Percentiles rank a stretch among this genome's conserved stretches.
phyloP scores from a whole-genome alignment of 805 yeast species.

The Kuraishia piskuri region DNA sequence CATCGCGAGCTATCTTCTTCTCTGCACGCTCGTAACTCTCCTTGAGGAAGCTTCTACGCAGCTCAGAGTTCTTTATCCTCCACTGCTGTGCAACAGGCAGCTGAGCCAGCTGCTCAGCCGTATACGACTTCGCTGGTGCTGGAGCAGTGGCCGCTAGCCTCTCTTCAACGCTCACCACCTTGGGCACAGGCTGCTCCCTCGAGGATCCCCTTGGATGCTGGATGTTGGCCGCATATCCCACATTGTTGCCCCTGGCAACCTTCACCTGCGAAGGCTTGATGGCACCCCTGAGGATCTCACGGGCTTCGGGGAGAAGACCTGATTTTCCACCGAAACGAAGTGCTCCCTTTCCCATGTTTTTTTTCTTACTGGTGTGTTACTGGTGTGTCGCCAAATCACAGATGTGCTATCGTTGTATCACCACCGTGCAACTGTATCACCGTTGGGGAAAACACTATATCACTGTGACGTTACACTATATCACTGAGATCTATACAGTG shows the following conservation, averaged over 20 bases:
- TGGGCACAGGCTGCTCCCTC: constrained; percentile 44
- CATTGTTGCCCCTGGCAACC: constrained; percentile 37
- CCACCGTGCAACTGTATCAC: no score
- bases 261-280: constrained; percentile 34
- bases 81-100: constrained; percentile 33
- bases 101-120: constrained; percentile 22
- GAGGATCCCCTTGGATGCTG: constrained; percentile 57
- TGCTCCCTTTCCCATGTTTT: constrained; percentile 38
- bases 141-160: constrained; percentile 47
- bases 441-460: no score
- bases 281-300: constrained; percentile 68
- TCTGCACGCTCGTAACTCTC: constrained; percentile 43
- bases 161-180: constrained; percentile 50
- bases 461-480: no score
- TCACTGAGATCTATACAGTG: no score
- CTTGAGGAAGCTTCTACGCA: constrained; percentile 64
- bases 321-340: constrained; percentile 55
- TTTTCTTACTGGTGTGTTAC: no score
- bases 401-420: no score
- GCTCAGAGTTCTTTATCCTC: constrained; percentile 43
- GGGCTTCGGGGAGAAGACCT: constrained; percentile 74
- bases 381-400: no score
- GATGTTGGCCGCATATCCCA: constrained; percentile 67
- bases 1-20: constrained; percentile 24
- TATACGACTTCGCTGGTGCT: constrained; percentile 28